Percentiles rank a stretch among this genome's conserved stretches.
phyloP scores from a whole-genome alignment of 768 basidiomycete genomes.

The Pilatotrama ljubarskyi region DNA sequence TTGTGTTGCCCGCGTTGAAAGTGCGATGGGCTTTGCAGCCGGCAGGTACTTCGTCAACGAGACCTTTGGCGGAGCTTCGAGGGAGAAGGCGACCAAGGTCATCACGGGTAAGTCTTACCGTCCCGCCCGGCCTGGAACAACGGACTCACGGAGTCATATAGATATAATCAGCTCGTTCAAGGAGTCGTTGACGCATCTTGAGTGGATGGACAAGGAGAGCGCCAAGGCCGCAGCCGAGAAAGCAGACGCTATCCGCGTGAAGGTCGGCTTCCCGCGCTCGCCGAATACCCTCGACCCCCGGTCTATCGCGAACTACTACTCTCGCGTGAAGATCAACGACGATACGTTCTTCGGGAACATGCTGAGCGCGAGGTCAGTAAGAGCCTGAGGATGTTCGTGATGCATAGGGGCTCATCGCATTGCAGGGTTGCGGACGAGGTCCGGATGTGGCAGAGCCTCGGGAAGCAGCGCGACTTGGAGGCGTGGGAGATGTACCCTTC shows the following conservation, averaged over 20 bases:
- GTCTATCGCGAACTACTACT: constrained; percentile 76
- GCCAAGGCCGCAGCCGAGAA: constrained; percentile 83
- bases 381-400: neutral
- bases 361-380: constrained; percentile 55
- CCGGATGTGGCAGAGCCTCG: constrained; percentile 76
- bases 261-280: constrained; percentile 90
- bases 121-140: neutral
- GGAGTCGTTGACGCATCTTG: constrained; percentile 63
- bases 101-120: constrained; percentile 59
- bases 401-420: neutral
- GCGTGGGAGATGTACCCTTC: constrained; percentile 89
- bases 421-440: constrained; percentile 57
- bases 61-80: constrained; percentile 78
- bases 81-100: constrained; percentile 76
- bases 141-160: constrained; percentile 22
- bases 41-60: constrained; percentile 88
- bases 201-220: constrained; percentile 92
- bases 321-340: constrained; percentile 59
- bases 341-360: constrained; percentile 86
- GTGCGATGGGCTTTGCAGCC: constrained; percentile 81
- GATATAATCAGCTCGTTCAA: constrained; percentile 86
- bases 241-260: constrained; percentile 80
- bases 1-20: constrained; percentile 73
- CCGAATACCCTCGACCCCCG: constrained; percentile 76
- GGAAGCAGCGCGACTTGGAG: constrained; percentile 64